A percentile compares a stretch with the other conserved stretches of the same genome.
phyloP scores from a whole-genome alignment of 2,329 filamentous ascomycete genomes.

The Fonsecaea nubica region DNA sequence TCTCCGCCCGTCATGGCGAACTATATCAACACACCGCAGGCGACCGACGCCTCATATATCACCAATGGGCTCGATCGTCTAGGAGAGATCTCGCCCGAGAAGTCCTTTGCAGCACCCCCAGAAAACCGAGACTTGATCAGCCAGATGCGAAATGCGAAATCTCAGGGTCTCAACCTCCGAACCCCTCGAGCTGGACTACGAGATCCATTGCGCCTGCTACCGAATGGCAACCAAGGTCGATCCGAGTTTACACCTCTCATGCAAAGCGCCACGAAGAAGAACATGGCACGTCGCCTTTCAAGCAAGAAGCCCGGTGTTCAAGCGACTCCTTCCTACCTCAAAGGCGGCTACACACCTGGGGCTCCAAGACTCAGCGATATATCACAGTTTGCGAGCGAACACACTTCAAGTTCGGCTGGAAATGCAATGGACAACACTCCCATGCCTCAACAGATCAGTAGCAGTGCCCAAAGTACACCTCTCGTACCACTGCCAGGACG shows the following conservation, averaged over 20 bases:
- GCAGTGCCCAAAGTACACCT: slow-evolving; percentile 83
- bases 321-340: slow-evolving; percentile 73
- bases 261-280: slow-evolving; percentile 76
- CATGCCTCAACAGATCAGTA: slow-evolving; percentile 77
- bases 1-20: slow-evolving; percentile 65
- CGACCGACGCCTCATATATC: slow-evolving; percentile 84
- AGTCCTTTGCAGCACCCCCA: slow-evolving; percentile 81
- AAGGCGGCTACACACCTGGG: slow-evolving; percentile 73
- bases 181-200: slow-evolving; percentile 77
- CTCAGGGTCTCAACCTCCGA: slow-evolving; percentile 63
- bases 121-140: slow-evolving; percentile 79
- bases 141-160: slow-evolving; percentile 70
- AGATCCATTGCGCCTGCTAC: slow-evolving; percentile 73
- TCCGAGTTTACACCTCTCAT: slow-evolving; percentile 94
- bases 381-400: slow-evolving; percentile 68
- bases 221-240: slow-evolving; percentile 59
- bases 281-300: slow-evolving; percentile 65
- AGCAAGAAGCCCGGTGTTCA: slow-evolving; percentile 64
- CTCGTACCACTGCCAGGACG: slow-evolving; percentile 71
- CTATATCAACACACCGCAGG: slow-evolving; percentile 84
- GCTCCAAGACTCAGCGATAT: slow-evolving; percentile 75
- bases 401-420: slow-evolving; percentile 69
- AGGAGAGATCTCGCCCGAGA: slow-evolving; percentile 84
- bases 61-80: slow-evolving; percentile 70
- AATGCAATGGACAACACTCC: slow-evolving; percentile 72